Conservation (phyloP, 176 grass and related monocot genomes). For the Phoenix dactylifera region DNA sequence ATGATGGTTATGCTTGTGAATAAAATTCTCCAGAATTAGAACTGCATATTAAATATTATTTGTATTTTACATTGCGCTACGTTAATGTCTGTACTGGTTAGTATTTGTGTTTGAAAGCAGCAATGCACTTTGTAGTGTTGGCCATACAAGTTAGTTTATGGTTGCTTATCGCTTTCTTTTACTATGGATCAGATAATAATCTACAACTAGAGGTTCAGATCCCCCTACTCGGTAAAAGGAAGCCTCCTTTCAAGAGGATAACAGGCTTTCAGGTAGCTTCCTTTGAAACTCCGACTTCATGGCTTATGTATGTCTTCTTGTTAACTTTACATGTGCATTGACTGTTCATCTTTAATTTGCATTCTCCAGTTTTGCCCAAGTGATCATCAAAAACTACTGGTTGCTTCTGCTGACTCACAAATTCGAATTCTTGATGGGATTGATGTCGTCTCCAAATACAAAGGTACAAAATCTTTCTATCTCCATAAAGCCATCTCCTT, state of each 20-base stretch:
- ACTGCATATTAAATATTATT: no score
- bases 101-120: no score
- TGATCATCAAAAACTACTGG: conserved; percentile 74
- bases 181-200: conserved; percentile 39
- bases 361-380: conserved; percentile 71
- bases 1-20: no score
- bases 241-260: conserved; percentile 82
- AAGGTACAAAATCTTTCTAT: conserved; percentile 38
- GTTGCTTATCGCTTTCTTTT: neutral
- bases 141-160: neutral
- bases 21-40: no score
- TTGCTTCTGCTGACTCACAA: conserved; percentile 78
- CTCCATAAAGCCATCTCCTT: conserved; percentile 3
- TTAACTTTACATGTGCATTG: neutral
- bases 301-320: neutral
- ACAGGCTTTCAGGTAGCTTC: conserved; percentile 71
- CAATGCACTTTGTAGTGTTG: no score
- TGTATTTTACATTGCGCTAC: no score
- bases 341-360: neutral
- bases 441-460: conserved; percentile 67
- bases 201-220: conserved; percentile 58
- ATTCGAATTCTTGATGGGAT: conserved; percentile 64
- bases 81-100: no score
- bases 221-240: conserved; percentile 69
- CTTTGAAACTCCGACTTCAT: neutral